Evolutionary conservation across 108 stramenopile species (phyloP), one percentile per base, ranked within the genome.

Genomic region (Cyclotella cryptica): DNA sequence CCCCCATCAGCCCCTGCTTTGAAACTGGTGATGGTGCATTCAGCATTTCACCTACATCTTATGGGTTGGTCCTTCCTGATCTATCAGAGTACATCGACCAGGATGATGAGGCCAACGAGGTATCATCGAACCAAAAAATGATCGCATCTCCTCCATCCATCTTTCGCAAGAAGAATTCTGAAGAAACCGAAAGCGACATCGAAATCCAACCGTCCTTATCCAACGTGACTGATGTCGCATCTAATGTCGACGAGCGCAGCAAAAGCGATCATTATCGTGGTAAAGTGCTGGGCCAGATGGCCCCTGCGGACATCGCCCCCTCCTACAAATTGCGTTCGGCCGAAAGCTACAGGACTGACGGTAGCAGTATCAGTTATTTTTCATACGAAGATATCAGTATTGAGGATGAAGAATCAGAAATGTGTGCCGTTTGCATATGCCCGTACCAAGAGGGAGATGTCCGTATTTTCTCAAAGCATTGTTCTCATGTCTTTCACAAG

Each of bases 401-500:
- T 65, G 80, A 66, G 22, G 71, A 71, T 21, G 73, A 81, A 30
- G 67, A 81, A 40, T 70, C 66, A 8, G 80, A 81, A 46, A 74
- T 74, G 73, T 81, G 80, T 74, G 72, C 80, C 12, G 72, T 81
- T 55, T 81, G 80, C 26, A 35, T 81, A 0, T 74, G 69, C 35
- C 49, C 69, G 9, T 81, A 81, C 64, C 61, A 81, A 58, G 73
- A 74, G 60, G 80, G 80, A 54, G 80, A 81, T 39, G 43, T 74
- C 26, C 42, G 80, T 8, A 73, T 81, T 10, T 74, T 81, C 49
- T 69, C 68, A 3, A 81, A 81, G 66, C 61, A 63, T 28, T 83
- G 81, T 35, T 66, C 81, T 13, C 81, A 83, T 24, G 57, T 74
- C 4, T 83, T 83, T 62, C 81, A 83, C 63, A 83, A 79, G 66